Percentiles rank a stretch among this genome's conserved stretches.
Conservation (phyloP, 306 rosid species). For the Rosa multiflora region DNA sequence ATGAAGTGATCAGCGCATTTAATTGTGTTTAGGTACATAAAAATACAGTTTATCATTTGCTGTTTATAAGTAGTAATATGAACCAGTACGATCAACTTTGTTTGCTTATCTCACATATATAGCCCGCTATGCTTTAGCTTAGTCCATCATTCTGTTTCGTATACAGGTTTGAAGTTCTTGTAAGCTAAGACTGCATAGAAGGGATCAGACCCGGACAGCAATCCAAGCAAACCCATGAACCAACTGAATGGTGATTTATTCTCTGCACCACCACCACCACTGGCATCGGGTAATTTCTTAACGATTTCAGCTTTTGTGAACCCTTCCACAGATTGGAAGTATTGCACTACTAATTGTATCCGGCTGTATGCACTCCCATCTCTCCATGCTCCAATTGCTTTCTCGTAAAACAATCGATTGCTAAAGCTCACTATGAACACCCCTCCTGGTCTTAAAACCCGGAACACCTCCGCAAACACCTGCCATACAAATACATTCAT, state of each 20-base stretch:
- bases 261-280: slow-evolving; percentile 28
- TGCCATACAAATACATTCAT: slow-evolving; percentile 13
- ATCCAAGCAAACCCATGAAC: slow-evolving; percentile 56
- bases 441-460: slow-evolving; percentile 81
- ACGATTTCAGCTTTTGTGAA: slow-evolving; percentile 73
- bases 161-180: slow-evolving; percentile 66
- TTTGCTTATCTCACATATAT: not conserved
- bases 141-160: slow-evolving; percentile 10
- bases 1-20: too few species aligned
- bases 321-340: slow-evolving; percentile 77
- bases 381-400: slow-evolving; percentile 77
- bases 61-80: not conserved
- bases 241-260: slow-evolving; percentile 47
- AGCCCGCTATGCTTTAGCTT: not conserved
- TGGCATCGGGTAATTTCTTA: slow-evolving; percentile 43
- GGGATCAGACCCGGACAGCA: slow-evolving; percentile 60
- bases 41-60: not conserved
- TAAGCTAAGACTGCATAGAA: slow-evolving; percentile 78
- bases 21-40: not conserved
- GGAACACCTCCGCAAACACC: slow-evolving; percentile 82
- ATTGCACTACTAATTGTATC: slow-evolving; percentile 70
- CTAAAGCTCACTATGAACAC: slow-evolving; percentile 84
- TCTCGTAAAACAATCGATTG: slow-evolving; percentile 84
- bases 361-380: slow-evolving; percentile 72
- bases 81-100: not conserved